phyloP scores from a whole-genome alignment of 2,329 filamentous ascomycete genomes.

The Fusarium compactum region DNA sequence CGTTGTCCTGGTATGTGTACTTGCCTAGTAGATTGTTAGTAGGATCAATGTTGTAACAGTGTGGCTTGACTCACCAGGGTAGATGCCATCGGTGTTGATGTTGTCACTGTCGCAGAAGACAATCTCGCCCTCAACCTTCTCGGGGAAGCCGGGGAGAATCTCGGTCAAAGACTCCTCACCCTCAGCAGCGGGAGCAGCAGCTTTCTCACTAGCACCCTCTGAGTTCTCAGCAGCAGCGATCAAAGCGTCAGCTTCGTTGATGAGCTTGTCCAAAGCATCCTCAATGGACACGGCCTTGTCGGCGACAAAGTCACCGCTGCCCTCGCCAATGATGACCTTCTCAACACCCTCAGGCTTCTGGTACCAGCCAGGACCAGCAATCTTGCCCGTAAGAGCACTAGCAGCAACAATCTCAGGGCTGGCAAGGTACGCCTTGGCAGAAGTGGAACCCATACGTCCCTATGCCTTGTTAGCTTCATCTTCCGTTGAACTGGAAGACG shows the following conservation, averaged over 20 bases:
- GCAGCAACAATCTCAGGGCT: conserved; percentile 94
- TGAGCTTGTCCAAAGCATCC: conserved; percentile 77
- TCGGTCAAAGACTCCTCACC: conserved; percentile 68
- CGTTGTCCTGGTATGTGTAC: conserved; percentile 90
- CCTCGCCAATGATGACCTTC: conserved; percentile 78
- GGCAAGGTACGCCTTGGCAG: conserved; percentile 84
- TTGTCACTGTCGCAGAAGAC: conserved; percentile 66
- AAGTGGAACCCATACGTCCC: conserved; percentile 79
- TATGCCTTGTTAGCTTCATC: conserved; percentile 49
- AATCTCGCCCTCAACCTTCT: conserved; percentile 85
- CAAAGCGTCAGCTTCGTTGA: conserved; percentile 74
- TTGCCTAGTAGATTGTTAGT: conserved; percentile 61
- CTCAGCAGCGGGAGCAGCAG: conserved; percentile 16
- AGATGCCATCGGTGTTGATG: conserved; percentile 93
- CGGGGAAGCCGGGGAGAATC: conserved; percentile 87
- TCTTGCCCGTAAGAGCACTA: conserved; percentile 79
- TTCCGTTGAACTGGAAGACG: background rate
- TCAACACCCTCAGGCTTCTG: conserved; percentile 74
- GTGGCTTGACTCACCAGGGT: conserved; percentile 74
- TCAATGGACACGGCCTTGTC: conserved; percentile 75
- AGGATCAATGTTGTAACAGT: fast-evolving
- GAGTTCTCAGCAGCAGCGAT: conserved; percentile 67
- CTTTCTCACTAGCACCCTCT: background rate
- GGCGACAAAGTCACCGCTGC: conserved; percentile 72
- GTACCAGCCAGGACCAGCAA: conserved; percentile 83